Evolutionary conservation across 2,329 filamentous ascomycete genomes (phyloP), one percentile per base, ranked within the genome.

Genomic region (Paecilomyces niveus): DNA sequence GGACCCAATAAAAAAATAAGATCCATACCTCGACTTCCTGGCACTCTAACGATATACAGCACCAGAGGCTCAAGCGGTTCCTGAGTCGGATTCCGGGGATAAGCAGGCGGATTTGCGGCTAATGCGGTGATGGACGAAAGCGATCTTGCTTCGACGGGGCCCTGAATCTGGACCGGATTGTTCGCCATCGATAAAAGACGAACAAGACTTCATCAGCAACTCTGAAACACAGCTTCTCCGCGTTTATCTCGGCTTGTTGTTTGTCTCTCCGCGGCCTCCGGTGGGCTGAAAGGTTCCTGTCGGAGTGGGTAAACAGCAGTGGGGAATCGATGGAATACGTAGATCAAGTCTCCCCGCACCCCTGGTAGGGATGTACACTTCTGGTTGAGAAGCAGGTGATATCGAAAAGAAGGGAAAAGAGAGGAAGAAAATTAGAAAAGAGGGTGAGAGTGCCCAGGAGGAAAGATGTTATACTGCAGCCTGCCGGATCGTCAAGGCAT

Each of bases 1-100:
- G 15, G 39, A 45, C 5, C 39, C n/a, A 63, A 64, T 55, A 64
- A 57, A 53, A 56, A 54, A 15, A 50, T 54, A 39, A 57, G 54
- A 54, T 22, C 60, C 67, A 21, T 79, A 92, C 91, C 90, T 86
- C 87, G 85, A 62, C 89, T 96, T 22, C 93, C 93, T 1, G 94
- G 94, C 0, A 99, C 93, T 64, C 93, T 82, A 35, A 93, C 91
- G 64, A 99, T 95, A 75, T 99, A 99, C 49, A 99, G 83, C 2
- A 87, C 86, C 55, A 97, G 74, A 3, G 90, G 86, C 54, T 90
- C 85, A 62, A 87, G 83, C 62, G 80, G 83, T 66, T 83, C 78
- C 64, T 88, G 86, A 2, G 86, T 84, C 4, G 90, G 89, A 69
- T 90, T 90, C 67, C 88, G 83, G 54, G 91, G 90, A 72, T 96